Conservation (phyloP, 441 rosid species). For the Adansonia rubrostipa region DNA sequence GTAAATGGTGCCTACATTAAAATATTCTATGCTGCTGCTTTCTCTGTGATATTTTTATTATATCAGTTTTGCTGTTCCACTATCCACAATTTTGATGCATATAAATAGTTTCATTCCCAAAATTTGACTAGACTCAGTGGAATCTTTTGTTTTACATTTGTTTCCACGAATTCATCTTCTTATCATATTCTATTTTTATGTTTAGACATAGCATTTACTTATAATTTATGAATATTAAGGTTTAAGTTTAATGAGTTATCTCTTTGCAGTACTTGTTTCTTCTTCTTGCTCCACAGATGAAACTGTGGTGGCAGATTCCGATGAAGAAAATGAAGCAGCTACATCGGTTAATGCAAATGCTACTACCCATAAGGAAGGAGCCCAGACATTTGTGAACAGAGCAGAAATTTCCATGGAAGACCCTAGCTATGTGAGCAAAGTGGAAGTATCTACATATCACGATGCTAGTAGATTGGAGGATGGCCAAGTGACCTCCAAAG, state of each 20-base stretch:
- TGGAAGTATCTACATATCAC: constrained; percentile 37
- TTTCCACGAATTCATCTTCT: background rate
- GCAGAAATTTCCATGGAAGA: constrained; percentile 39
- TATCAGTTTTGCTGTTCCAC: background rate
- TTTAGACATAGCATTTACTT: constrained; percentile 11
- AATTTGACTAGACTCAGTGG: background rate
- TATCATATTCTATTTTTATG: background rate
- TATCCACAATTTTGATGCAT: background rate
- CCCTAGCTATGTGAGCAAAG: constrained; percentile 34
- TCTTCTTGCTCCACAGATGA: constrained; percentile 96
- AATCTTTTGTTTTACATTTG: background rate
- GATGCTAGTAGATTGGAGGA: constrained; percentile 40
- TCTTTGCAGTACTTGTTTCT: constrained; percentile 68
- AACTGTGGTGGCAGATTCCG: constrained; percentile 94
- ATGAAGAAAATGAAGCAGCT: constrained; percentile 61
- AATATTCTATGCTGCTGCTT: background rate
- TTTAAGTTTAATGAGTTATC: background rate
- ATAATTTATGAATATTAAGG: background rate
- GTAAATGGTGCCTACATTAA: background rate
- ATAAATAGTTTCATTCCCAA: background rate
- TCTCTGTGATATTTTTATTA: background rate
- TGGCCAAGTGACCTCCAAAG: constrained; percentile 33
- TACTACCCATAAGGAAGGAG: constrained; percentile 39
- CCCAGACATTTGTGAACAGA: constrained; percentile 28
- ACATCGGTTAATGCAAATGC: constrained; percentile 41